A percentile compares a stretch with the other conserved stretches of the same genome.
phyloP scores from a whole-genome alignment of 1,284 basidiomycete genomes.

The Cronartium quercuum region DNA sequence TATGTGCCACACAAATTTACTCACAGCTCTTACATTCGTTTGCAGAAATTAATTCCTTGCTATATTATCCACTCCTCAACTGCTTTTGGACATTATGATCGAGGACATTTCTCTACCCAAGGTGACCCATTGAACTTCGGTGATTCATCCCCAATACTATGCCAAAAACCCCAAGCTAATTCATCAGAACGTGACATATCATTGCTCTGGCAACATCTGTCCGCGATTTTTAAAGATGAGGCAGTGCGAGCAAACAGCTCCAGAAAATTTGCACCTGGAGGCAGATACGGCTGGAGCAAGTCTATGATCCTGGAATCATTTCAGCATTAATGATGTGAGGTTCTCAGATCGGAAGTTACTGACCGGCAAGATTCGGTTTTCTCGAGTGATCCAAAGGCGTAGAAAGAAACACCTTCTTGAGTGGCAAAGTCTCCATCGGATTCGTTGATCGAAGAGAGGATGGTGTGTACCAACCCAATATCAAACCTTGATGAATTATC shows the following conservation, averaged over 20 bases:
- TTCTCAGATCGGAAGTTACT: neutral
- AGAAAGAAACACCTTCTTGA: conserved; percentile 17
- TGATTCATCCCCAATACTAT: conserved; percentile 34
- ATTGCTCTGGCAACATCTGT: neutral
- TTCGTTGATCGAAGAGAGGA: neutral
- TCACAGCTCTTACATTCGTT: no score
- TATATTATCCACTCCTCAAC: no score
- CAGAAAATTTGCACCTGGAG: conserved; percentile 17
- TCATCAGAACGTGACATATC: neutral
- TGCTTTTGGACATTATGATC: neutral
- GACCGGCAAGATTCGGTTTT: conserved; percentile 36
- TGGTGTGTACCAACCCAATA: conserved; percentile 36
- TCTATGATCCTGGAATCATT: neutral
- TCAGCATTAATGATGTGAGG: neutral
- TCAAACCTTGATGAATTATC: conserved; percentile 3
- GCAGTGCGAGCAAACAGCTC: conserved; percentile 35
- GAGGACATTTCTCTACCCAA: neutral
- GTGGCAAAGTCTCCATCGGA: neutral
- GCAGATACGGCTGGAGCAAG: conserved; percentile 23
- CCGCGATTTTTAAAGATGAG: neutral
- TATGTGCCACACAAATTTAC: no score
- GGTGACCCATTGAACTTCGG: conserved; percentile 26
- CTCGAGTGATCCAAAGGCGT: conserved; percentile 32
- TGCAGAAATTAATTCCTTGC: no score
- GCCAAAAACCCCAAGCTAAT: conserved; percentile 1